These are phyloP conservation scores for Boletus edulis DNA, from an alignment of 768 basidiomycete species.

Conservation along the genomic window DNA sequence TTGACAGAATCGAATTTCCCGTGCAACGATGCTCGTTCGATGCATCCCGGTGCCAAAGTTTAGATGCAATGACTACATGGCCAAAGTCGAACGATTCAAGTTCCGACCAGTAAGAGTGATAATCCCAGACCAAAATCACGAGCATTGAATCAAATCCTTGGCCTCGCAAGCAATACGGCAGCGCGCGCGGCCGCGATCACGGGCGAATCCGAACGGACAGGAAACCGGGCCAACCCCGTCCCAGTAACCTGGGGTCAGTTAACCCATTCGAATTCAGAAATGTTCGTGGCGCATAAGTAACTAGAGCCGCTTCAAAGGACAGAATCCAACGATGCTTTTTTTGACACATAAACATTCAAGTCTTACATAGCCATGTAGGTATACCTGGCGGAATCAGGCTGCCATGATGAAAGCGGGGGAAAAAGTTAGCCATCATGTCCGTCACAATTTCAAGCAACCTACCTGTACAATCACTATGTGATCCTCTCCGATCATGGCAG, in stretches of 20 bases:
- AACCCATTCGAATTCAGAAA: conserved; percentile 40
- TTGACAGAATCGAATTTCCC: too few species aligned
- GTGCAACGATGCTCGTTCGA: too few species aligned
- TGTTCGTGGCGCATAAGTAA: conserved; percentile 30
- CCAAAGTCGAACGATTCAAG: too few species aligned
- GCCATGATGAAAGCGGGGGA: not conserved
- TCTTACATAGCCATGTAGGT: conserved; percentile 30
- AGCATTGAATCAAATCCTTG: too few species aligned
- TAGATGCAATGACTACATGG: not conserved
- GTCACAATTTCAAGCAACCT: not conserved
- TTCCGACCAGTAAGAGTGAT: too few species aligned
- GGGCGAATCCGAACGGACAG: too few species aligned
- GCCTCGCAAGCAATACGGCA: too few species aligned
- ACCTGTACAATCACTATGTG: conserved; percentile 35
- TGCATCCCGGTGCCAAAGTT: too few species aligned
- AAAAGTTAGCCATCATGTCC: not conserved
- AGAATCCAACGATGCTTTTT: conserved; percentile 34
- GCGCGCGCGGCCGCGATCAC: too few species aligned
- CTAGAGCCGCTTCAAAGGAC: not conserved
- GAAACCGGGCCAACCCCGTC: too few species aligned
- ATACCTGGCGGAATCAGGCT: conserved; percentile 17
- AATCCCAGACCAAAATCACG: too few species aligned
- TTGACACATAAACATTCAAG: not conserved
- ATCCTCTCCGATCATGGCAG: conserved; percentile 37
- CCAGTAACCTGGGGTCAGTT: too few species aligned